Evolutionary conservation across 2,329 filamentous ascomycete species (phyloP).

Genomic region (Pestalotiopsis sp.): DNA sequence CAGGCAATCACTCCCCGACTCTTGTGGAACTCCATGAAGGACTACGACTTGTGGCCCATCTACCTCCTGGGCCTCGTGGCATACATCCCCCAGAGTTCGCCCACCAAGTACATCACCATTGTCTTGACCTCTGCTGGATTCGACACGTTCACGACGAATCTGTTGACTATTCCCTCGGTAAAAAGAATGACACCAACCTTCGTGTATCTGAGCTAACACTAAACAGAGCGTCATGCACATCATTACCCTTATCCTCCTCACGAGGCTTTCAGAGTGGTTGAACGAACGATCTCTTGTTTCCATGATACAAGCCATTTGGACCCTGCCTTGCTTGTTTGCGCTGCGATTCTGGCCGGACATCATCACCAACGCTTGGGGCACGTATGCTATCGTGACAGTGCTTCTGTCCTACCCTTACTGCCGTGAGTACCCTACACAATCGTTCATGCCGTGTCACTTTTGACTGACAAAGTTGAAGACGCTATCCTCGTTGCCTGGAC

Average conservation of each 20-base stretch:
- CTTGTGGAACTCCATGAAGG: conserved; percentile 52
- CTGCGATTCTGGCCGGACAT: conserved; percentile 48
- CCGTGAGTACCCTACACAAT: conserved; percentile 26
- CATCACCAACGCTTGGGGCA: conserved; percentile 48
- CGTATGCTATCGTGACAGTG: conserved; percentile 51
- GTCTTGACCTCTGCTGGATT: conserved; percentile 54
- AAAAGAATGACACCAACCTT: conserved; percentile 14
- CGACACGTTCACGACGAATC: conserved; percentile 55
- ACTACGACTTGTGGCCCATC: conserved; percentile 60
- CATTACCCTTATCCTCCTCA: conserved; percentile 51
- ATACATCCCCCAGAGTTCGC: conserved; percentile 51
- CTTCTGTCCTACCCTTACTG: conserved; percentile 58
- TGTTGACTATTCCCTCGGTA: conserved; percentile 57
- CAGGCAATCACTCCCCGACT: conserved; percentile 50
- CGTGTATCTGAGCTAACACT: not conserved
- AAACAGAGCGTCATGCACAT: conserved; percentile 51
- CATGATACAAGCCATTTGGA: conserved; percentile 53
- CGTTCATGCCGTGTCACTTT: no score
- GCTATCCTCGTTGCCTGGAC: conserved; percentile 62
- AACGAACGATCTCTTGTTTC: conserved; percentile 51
- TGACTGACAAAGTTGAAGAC: conserved; percentile 32
- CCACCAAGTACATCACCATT: conserved; percentile 53
- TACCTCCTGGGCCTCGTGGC: conserved; percentile 52
- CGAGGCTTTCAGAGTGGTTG: conserved; percentile 51
- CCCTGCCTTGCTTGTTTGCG: conserved; percentile 54